Conservation (phyloP, 192 early-diverging fungal genomes). For the Jimgerdemannia flammicorona region DNA sequence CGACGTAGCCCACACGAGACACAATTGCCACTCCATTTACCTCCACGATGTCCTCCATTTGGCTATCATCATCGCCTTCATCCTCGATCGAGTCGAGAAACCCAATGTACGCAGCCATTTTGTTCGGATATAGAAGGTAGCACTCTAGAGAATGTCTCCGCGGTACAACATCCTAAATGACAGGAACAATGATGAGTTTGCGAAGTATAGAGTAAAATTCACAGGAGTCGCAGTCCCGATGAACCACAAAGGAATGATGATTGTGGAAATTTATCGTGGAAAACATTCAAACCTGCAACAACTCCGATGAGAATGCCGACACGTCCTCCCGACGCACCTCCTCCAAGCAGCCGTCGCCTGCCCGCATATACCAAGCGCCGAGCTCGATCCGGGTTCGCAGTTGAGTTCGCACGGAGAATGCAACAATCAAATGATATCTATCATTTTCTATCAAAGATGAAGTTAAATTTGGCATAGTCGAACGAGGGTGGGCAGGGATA, state of each 20-base stretch:
- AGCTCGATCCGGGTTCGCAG: slow-evolving; percentile 1
- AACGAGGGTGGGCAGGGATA: too few species aligned
- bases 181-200: background rate
- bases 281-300: background rate
- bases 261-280: too few species aligned
- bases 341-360: background rate
- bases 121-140: slow-evolving; percentile 1
- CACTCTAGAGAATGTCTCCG: background rate
- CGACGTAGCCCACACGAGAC: background rate
- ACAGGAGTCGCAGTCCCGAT: too few species aligned
- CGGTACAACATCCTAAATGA: slow-evolving; percentile 1
- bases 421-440: background rate
- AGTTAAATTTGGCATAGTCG: background rate
- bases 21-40: background rate
- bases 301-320: background rate
- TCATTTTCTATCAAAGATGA: background rate
- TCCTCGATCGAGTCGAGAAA: background rate
- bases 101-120: slow-evolving; percentile 1
- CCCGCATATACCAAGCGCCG: background rate
- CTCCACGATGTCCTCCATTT: background rate
- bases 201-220: background rate
- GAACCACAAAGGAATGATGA: too few species aligned
- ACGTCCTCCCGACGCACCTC: background rate
- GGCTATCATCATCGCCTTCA: background rate
- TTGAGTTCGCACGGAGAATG: slow-evolving; percentile 6